Evolutionary conservation across 2,329 filamentous ascomycete genomes (phyloP).

Genomic region (Pezicula neosporulosa): DNA sequence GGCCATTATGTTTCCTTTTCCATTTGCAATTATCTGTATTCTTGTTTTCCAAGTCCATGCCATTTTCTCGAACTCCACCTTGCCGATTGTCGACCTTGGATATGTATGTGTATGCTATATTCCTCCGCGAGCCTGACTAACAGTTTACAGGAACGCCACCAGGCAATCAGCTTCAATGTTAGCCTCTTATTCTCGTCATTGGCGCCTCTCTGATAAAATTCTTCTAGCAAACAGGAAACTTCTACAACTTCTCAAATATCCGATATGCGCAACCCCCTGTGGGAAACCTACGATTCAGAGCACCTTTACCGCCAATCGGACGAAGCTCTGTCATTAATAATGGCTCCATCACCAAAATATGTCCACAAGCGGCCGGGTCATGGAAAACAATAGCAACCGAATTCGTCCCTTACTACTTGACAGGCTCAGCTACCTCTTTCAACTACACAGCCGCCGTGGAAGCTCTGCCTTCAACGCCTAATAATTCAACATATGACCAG

Average conservation of each 20-base stretch:
- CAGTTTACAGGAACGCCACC: constrained; percentile 40
- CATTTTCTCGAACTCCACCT: background rate
- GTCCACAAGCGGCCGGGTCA: constrained; percentile 29
- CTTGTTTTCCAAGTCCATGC: background rate
- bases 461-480: background rate
- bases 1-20: background rate
- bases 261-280: constrained; percentile 37
- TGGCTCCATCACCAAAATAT: constrained; percentile 27
- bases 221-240: constrained; percentile 23
- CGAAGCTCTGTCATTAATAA: constrained; percentile 24
- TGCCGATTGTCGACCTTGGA: constrained; percentile 48
- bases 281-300: constrained; percentile 37
- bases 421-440: background rate
- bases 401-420: background rate
- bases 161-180: constrained; percentile 30
- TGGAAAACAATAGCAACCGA: constrained; percentile 24
- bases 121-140: background rate
- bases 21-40: background rate
- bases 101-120: constrained; percentile 30
- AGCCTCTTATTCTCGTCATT: background rate
- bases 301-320: constrained; percentile 26
- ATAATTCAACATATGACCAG: background rate
- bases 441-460: background rate
- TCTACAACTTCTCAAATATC: constrained; percentile 33
- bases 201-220: constrained; percentile 23